Evolutionary conservation across 768 basidiomycete genomes (phyloP), one percentile per base, ranked within the genome.

Genomic region (Arthromyces matolae): DNA sequence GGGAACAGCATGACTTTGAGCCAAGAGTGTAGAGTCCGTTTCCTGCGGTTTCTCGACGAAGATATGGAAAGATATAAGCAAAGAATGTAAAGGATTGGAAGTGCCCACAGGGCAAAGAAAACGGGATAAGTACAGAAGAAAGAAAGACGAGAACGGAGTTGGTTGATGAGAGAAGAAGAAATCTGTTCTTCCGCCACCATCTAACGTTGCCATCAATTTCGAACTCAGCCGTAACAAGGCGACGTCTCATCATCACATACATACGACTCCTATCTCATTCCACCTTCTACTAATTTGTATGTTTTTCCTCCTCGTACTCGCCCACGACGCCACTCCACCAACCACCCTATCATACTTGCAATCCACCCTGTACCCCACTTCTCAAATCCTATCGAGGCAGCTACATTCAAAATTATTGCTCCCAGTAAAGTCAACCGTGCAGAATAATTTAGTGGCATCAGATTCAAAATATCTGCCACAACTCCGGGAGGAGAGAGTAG

Each of bases 231-330:
- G 36, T 58, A 54, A 47, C 57, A 56, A 51, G 49, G 52, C 53
- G 51, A 56, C 44, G 33, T 29, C 13, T n/a, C n/a, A 16, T 31
- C 47, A 54, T 50, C 48, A 54, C 25, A 40, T 47, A 33, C 24
- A 42, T 49, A 23, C 29, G 19, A 13, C 24, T 14, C 29, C 57
- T 55, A 69, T 51, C 68, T 66, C 81, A 85, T 81, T 27, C 80
- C 83, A 18, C 83, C 81, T 57, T 92, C 89, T 2, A 98, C 82
- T 8, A 78, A 73, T 68, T 93, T 94, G 76, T 98, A 98, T 41
- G 77, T 67, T 63, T 92, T 92, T 4, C 84, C 71, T 39, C 70
- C 71, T 48, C 85, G 71, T 50, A 78, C 67, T 47, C 72, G 73
- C 39, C 68, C 71, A 42, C 64, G 68, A 54, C 70, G 70, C 62